Conservation (phyloP, 2,329 filamentous ascomycete genomes). For the Monosporascus ibericus region DNA sequence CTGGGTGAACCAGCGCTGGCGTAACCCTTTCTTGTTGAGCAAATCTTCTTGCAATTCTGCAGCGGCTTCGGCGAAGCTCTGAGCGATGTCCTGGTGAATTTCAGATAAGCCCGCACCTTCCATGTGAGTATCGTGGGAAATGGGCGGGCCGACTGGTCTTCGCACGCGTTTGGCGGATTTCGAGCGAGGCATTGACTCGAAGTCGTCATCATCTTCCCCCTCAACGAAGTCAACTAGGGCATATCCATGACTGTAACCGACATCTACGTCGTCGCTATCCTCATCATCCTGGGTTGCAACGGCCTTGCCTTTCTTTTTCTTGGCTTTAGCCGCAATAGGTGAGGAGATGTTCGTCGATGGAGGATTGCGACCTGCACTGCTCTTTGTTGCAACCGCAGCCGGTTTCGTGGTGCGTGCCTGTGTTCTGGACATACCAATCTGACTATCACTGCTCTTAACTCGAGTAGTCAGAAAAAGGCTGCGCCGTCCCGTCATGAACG, state of each 20-base stretch:
- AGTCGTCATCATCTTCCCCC: slow-evolving; percentile 37
- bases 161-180: slow-evolving; percentile 31
- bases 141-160: slow-evolving; percentile 48
- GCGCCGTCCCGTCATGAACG: slow-evolving; percentile 38
- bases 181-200: slow-evolving; percentile 33
- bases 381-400: slow-evolving; percentile 24
- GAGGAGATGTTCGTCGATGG: slow-evolving; percentile 48
- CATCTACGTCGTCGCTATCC: slow-evolving; percentile 31
- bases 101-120: slow-evolving; percentile 43
- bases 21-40: slow-evolving; percentile 51
- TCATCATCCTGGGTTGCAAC: slow-evolving; percentile 28
- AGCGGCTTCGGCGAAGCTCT: slow-evolving; percentile 58
- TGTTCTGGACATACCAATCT: slow-evolving; percentile 22
- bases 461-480: slow-evolving; percentile 36
- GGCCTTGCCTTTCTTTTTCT: slow-evolving; percentile 29
- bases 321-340: slow-evolving; percentile 34
- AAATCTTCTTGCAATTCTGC: slow-evolving; percentile 55
- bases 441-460: slow-evolving; percentile 29
- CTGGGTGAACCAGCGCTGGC: slow-evolving; percentile 61
- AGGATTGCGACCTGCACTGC: slow-evolving; percentile 16
- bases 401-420: slow-evolving; percentile 32
- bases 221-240: slow-evolving; percentile 34
- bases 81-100: slow-evolving; percentile 57
- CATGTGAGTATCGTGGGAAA: slow-evolving; percentile 49
- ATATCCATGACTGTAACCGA: slow-evolving; percentile 36